These are phyloP conservation scores for Malus hybrid DNA, from an alignment of 331 rosid species.

Conservation along the genomic window DNA sequence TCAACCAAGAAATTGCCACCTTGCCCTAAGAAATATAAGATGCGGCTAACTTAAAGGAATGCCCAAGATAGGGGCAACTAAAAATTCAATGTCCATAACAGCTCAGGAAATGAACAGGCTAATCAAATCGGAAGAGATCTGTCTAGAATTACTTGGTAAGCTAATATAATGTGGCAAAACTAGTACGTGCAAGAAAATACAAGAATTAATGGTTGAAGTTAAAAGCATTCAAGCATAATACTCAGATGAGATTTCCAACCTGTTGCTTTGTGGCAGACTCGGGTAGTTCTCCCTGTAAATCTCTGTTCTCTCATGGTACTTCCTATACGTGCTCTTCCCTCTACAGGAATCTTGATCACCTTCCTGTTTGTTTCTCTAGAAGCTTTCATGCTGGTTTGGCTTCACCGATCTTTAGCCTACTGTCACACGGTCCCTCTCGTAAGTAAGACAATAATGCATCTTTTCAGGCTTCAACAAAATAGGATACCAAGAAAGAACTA, in stretches of 20 bases:
- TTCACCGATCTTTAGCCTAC: constrained; percentile 20
- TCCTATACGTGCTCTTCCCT: constrained; percentile 20
- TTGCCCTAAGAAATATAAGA: constrained; percentile 14
- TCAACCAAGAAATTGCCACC: constrained; percentile 22
- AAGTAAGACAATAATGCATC: not conserved
- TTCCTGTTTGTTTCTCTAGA: constrained; percentile 16
- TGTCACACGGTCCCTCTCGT: constrained; percentile 4
- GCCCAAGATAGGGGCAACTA: not conserved
- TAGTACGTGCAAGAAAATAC: not conserved
- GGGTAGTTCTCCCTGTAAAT: constrained; percentile 27
- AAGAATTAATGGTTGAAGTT: not conserved
- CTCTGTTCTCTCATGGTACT: constrained; percentile 25
- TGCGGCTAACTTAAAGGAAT: constrained; percentile 2
- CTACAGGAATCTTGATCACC: constrained; percentile 30
- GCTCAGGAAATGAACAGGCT: not conserved
- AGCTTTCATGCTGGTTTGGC: constrained; percentile 36
- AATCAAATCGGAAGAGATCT: not conserved
- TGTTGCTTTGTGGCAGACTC: constrained; percentile 15
- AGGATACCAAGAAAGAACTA: not conserved
- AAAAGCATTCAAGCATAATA: constrained; percentile 3
- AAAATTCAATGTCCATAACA: not conserved
- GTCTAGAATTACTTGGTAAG: not conserved
- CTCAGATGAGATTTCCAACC: constrained; percentile 21
- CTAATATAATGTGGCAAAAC: not conserved
- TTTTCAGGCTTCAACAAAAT: not conserved